These are phyloP conservation scores for Caryocar brasiliense DNA, from an alignment of 441 rosid species.

Conservation along the genomic window DNA sequence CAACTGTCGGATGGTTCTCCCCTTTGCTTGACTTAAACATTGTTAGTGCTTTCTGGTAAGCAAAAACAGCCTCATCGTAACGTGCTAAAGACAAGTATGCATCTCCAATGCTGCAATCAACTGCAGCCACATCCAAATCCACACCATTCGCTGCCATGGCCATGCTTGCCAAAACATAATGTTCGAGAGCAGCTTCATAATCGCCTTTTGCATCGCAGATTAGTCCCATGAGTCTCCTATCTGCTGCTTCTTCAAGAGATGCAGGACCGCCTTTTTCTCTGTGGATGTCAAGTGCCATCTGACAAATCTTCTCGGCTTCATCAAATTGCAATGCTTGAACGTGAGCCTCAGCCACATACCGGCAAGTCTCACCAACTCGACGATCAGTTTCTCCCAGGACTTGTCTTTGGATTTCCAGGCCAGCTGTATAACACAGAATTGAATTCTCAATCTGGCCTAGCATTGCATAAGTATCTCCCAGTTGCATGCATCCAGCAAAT, in stretches of 20 bases:
- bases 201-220: constrained; percentile 73
- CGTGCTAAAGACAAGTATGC: constrained; percentile 67
- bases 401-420: constrained; percentile 80
- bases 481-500: constrained; percentile 92
- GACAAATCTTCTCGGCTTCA: constrained; percentile 67
- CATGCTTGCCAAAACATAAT: constrained; percentile 76
- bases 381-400: constrained; percentile 62
- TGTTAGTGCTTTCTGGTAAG: constrained; percentile 82
- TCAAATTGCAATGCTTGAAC: constrained; percentile 76
- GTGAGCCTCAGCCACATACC: constrained; percentile 76
- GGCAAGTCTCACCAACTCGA: constrained; percentile 69
- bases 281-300: constrained; percentile 68
- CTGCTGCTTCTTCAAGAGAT: constrained; percentile 76
- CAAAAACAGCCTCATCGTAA: constrained; percentile 72
- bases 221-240: constrained; percentile 78
- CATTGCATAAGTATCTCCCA: constrained; percentile 74
- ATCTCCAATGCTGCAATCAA: constrained; percentile 92
- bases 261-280: constrained; percentile 43
- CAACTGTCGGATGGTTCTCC: constrained; percentile 75
- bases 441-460: constrained; percentile 86
- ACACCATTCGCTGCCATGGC: constrained; percentile 66
- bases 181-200: constrained; percentile 73
- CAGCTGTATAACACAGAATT: constrained; percentile 63
- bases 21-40: constrained; percentile 66
- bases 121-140: constrained; percentile 61